A percentile compares a stretch with the other conserved stretches of the same genome.
These are phyloP conservation scores for Botrytis squamosa DNA, from an alignment of 2,329 filamentous ascomycete genomes.

Conservation along the genomic window DNA sequence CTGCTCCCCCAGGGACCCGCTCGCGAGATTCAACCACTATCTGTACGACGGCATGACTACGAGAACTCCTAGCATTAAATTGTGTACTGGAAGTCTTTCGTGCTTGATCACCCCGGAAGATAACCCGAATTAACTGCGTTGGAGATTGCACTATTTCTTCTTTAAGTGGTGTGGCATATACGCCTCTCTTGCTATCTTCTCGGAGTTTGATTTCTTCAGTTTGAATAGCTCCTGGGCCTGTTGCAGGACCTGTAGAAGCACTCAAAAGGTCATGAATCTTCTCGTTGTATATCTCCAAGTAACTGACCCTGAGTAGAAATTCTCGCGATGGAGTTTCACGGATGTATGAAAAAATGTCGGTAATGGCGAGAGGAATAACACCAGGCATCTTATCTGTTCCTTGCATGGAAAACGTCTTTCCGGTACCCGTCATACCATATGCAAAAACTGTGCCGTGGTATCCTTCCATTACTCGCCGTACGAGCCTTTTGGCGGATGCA, in stretches of 20 bases:
- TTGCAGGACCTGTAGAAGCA: conserved; percentile 58
- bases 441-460: conserved; percentile 98
- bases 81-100: conserved; percentile 91
- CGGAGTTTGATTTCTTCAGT: conserved; percentile 96
- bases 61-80: conserved; percentile 93
- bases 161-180: conserved; percentile 93
- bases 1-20: conserved; percentile 58
- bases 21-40: conserved; percentile 98
- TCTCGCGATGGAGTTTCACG: conserved; percentile 93
- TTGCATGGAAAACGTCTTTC: conserved; percentile 99
- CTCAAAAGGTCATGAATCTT: conserved; percentile 92
- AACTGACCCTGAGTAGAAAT: conserved; percentile 93
- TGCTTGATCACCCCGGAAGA: conserved; percentile 89
- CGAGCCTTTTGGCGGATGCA: conserved; percentile 86
- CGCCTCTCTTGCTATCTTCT: conserved; percentile 92
- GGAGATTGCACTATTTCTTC: conserved; percentile 99
- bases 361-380: conserved; percentile 95
- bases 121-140: conserved; percentile 90
- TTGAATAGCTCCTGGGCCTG: conserved; percentile 52
- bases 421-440: conserved; percentile 98
- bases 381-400: conserved; percentile 92
- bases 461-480: conserved; percentile 96
- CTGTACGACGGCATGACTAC: conserved; percentile 96
- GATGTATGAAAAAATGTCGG: conserved; percentile 98
- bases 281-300: conserved; percentile 98